A percentile compares a stretch with the other conserved stretches of the same genome.
Conservation (phyloP, 2,329 filamentous ascomycete genomes). For the Pyrenochaeta sp. region DNA sequence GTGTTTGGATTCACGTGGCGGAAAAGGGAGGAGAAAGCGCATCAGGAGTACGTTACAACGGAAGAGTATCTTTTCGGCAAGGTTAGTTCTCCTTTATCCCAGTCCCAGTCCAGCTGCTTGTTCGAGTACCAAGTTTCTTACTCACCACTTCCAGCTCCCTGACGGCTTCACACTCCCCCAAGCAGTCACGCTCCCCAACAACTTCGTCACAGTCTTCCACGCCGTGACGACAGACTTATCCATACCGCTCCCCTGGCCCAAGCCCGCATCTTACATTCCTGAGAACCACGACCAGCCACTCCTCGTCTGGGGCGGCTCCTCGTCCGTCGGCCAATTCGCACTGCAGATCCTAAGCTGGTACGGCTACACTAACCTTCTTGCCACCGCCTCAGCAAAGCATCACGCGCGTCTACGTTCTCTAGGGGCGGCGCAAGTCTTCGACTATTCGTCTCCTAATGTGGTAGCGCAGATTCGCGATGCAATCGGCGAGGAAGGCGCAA, state of each 20-base stretch:
- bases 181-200: constrained; percentile 64
- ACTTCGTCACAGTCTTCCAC: constrained; percentile 66
- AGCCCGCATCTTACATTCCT: constrained; percentile 52
- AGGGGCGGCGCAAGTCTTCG: constrained; percentile 50
- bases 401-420: constrained; percentile 48
- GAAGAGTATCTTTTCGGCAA: constrained; percentile 55
- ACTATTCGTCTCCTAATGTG: constrained; percentile 48
- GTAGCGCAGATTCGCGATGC: constrained; percentile 37
- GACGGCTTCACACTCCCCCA: constrained; percentile 51
- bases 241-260: constrained; percentile 65
- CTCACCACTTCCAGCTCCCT: constrained; percentile 47
- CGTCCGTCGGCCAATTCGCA: constrained; percentile 52
- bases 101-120: too few relatives aligned
- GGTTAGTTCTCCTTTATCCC: constrained; percentile 4
- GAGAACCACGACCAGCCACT: constrained; percentile 41
- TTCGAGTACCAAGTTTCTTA: too few relatives aligned
- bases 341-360: constrained; percentile 53
- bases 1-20: constrained; percentile 65
- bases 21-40: constrained; percentile 57
- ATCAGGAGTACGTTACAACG: constrained; percentile 64
- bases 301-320: constrained; percentile 55
- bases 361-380: constrained; percentile 50
- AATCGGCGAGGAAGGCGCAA: constrained; percentile 21
- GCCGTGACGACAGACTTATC: constrained; percentile 59
- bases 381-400: constrained; percentile 49